These are phyloP conservation scores for Lactarius trivialis DNA, from an alignment of 768 basidiomycete genomes.

Conservation along the genomic window DNA sequence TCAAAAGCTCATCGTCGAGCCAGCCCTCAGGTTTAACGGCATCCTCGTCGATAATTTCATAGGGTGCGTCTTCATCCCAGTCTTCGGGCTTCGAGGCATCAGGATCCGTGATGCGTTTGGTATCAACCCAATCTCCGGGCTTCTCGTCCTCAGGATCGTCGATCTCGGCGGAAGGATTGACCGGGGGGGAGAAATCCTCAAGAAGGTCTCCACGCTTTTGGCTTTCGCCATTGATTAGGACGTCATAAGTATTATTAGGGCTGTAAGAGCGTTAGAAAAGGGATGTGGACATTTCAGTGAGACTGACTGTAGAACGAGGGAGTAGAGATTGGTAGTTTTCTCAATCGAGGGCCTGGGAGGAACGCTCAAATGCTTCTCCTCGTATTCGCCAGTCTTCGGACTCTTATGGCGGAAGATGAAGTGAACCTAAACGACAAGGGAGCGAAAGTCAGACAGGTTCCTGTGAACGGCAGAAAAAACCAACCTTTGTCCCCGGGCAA, in stretches of 20 bases:
- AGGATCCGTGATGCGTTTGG: slow-evolving; percentile 77
- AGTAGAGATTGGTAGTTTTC: slow-evolving; percentile 91
- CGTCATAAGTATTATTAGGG: slow-evolving; percentile 91
- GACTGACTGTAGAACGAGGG: slow-evolving; percentile 82
- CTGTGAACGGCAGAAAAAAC: slow-evolving; percentile 2
- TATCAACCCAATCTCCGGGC: slow-evolving; percentile 90
- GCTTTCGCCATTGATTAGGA: slow-evolving; percentile 82
- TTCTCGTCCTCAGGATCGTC: slow-evolving; percentile 89
- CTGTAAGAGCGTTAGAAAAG: slow-evolving; percentile 32
- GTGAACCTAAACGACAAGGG: slow-evolving; percentile 56
- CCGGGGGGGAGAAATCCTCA: slow-evolving; percentile 87
- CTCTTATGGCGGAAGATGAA: slow-evolving; percentile 99
- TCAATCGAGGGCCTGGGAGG: slow-evolving; percentile 82
- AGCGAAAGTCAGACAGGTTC: not conserved
- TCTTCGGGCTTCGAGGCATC: slow-evolving; percentile 88
- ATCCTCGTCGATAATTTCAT: slow-evolving; percentile 82
- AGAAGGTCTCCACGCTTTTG: slow-evolving; percentile 77
- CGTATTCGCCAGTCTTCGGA: slow-evolving; percentile 85
- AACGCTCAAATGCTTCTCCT: slow-evolving; percentile 91
- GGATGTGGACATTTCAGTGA: not conserved
- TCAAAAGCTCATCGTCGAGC: slow-evolving; percentile 81
- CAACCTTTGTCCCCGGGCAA: slow-evolving; percentile 84
- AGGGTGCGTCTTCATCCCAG: slow-evolving; percentile 97
- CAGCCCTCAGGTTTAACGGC: slow-evolving; percentile 91
- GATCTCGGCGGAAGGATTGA: slow-evolving; percentile 91